phyloP scores from a whole-genome alignment of 352 stramenopile genomes.

The Elongisporangium prolatum region DNA sequence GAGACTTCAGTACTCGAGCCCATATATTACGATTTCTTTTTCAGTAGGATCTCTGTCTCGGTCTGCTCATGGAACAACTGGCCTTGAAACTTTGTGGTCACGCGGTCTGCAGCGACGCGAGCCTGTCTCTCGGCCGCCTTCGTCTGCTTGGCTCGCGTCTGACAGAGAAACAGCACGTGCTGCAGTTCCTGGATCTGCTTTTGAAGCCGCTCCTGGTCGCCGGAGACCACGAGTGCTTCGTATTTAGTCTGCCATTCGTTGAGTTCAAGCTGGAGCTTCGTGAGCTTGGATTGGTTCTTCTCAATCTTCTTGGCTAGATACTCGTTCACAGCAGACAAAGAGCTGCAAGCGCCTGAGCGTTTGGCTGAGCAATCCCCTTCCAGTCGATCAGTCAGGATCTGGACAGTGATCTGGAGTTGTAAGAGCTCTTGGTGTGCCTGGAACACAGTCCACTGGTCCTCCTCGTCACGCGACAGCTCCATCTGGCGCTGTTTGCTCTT shows the following conservation, averaged over 20 bases:
- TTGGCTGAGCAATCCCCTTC: constrained; percentile 4
- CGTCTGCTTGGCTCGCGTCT: constrained; percentile 44
- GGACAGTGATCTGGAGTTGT: constrained; percentile 48
- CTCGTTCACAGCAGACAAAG: constrained; percentile 25
- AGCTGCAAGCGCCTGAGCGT: constrained; percentile 5
- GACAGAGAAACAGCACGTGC: constrained; percentile 61
- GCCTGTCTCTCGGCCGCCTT: constrained; percentile 31
- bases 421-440: constrained; percentile 52
- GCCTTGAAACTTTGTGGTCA: constrained; percentile 28
- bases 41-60: constrained; percentile 60
- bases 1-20: constrained; percentile 4
- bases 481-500: constrained; percentile 25
- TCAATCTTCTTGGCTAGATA: constrained; percentile 49
- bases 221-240: constrained; percentile 29
- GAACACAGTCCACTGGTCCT: constrained; percentile 50
- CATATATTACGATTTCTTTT: constrained; percentile 18
- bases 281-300: constrained; percentile 34
- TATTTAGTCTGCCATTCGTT: constrained; percentile 24
- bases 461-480: constrained; percentile 45
- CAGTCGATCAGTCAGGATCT: constrained; percentile 28
- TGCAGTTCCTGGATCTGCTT: constrained; percentile 61
- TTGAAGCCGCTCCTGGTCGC: constrained; percentile 44
- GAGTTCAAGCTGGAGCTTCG: constrained; percentile 28
- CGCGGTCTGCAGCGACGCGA: constrained; percentile 20
- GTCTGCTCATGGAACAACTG: constrained; percentile 52